phyloP scores from a whole-genome alignment of 2,329 filamentous ascomycete species.

The Exophiala dermatitidis region DNA sequence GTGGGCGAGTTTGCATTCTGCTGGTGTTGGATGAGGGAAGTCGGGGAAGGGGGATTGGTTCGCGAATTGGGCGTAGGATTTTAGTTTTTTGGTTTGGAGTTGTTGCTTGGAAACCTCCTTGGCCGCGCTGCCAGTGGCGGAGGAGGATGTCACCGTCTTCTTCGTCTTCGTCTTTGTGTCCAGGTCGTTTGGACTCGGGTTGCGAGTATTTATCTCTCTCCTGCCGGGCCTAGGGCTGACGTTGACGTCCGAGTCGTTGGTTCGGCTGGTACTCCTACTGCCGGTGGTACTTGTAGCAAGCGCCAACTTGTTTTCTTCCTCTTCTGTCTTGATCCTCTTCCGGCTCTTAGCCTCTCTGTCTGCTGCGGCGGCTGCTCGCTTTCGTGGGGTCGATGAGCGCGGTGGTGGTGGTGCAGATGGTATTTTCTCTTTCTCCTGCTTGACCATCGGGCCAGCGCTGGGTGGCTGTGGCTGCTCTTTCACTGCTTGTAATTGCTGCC shows the following conservation, averaged over 20 bases:
- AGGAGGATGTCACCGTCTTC: neutral
- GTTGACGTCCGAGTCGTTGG: no score
- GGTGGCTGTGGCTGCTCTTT: slow-evolving; percentile 6
- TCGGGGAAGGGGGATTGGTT: slow-evolving; percentile 60
- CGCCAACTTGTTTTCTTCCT: neutral
- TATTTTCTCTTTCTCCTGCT: slow-evolving; percentile 5
- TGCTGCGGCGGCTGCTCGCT: slow-evolving; percentile 3
- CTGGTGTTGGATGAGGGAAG: slow-evolving; percentile 56
- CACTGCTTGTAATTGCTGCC: neutral
- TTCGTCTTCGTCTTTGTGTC: no score
- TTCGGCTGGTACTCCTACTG: no score
- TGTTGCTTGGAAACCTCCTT: slow-evolving; percentile 4
- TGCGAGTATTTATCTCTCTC: neutral
- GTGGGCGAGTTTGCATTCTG: slow-evolving; percentile 64
- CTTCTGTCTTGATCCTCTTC: slow-evolving; percentile 17
- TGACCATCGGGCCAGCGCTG: neutral
- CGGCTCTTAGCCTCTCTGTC: slow-evolving; percentile 2
- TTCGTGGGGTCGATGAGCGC: neutral
- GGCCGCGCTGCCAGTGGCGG: neutral
- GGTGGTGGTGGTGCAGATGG: slow-evolving; percentile 5
- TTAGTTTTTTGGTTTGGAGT: slow-evolving; percentile 24
- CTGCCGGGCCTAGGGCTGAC: neutral
- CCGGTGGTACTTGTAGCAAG: no score
- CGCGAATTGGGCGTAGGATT: slow-evolving; percentile 39
- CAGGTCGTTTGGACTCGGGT: slow-evolving; percentile 4